Base-by-base conservation (phyloP, 2,329 filamentous ascomycete species). In the Diaporthe longicolla region DNA sequence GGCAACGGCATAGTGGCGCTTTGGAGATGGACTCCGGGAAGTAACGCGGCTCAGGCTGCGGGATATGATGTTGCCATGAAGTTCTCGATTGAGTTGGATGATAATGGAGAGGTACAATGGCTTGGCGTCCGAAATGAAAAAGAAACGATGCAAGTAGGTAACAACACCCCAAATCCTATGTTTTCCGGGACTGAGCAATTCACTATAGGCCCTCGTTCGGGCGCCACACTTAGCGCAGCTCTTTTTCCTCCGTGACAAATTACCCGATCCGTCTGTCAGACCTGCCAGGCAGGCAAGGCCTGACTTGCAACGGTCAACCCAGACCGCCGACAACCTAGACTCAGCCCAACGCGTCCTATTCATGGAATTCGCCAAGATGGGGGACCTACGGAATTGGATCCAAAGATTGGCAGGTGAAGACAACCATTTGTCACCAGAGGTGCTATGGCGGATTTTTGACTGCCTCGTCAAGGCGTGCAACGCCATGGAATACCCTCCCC, bases 381-480 rank as follows among this genome's bases (percentile, higher is more conserved):
- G 72, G 2, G 72, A 73, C 26, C 19, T 73, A 4, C 1, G 6
- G 5, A 5, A n/a, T 7, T 29, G 24, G 37, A 7, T 63, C 4
- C 0, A 8, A 5, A 73, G 45, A 15, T 5, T 52, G 24, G 35
- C 17, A 1, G 24, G 13, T 0, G 19, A 6, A 48, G 19, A 32
- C n/a, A 32, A 32, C 1, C 29, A 32, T 24, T 52, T 76, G 2
- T 59, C 71, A 1, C 26, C 57, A 19, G 71, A 68, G 9, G 63
- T 48, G 15, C 70, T 76, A 26, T 79, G 77, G 77, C 63, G 55
- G 1, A 61, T 77, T 29, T 65, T 78, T 17, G 52, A 63, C 26
- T 78, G 76, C 50, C 70, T 79, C 11, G 74, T 74, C 17, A 68
- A 76, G 9, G 77, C 45, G 10, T 77, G 75, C 32, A 55, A 75